These are phyloP conservation scores for Gautieria morchelliformis DNA, from an alignment of 768 basidiomycete species.

Conservation along the genomic window DNA sequence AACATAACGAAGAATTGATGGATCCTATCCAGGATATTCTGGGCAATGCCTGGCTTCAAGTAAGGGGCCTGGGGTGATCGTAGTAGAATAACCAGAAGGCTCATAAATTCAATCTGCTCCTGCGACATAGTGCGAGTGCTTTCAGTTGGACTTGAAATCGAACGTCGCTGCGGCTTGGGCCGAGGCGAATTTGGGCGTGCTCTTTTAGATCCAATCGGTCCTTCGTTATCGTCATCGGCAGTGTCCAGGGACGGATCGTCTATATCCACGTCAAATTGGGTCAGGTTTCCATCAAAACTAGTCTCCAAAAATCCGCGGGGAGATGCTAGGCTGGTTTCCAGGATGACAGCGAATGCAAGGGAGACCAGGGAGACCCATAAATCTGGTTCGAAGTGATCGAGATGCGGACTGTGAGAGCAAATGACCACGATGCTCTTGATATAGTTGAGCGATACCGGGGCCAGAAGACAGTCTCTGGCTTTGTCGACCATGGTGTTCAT, in stretches of 20 bases:
- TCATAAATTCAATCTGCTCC: constrained; percentile 66
- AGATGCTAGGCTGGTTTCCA: constrained; percentile 43
- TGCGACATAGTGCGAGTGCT: constrained; percentile 26
- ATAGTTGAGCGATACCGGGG: constrained; percentile 68
- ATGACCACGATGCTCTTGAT: constrained; percentile 65
- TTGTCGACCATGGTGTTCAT: constrained; percentile 45
- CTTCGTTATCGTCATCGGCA: constrained; percentile 22
- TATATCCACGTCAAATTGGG: constrained; percentile 18
- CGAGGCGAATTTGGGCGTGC: constrained; percentile 4
- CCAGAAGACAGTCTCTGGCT: constrained; percentile 35
- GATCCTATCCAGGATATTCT: constrained; percentile 50
- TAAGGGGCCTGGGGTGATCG: constrained; percentile 50
- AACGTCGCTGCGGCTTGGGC: constrained; percentile 4
- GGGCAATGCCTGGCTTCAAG: constrained; percentile 33
- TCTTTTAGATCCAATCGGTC: constrained; percentile 2
- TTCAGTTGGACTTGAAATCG: neutral
- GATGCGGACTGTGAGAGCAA: constrained; percentile 59
- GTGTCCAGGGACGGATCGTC: constrained; percentile 23
- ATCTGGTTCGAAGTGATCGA: constrained; percentile 59
- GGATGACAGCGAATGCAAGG: constrained; percentile 66
- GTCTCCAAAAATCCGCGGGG: constrained; percentile 17
- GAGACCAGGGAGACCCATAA: constrained; percentile 63
- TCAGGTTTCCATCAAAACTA: constrained; percentile 17
- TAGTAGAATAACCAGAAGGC: constrained; percentile 51
- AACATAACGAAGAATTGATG: constrained; percentile 56